phyloP scores from a whole-genome alignment of 2,329 filamentous ascomycete genomes.

The Aspergillus bombycis region DNA sequence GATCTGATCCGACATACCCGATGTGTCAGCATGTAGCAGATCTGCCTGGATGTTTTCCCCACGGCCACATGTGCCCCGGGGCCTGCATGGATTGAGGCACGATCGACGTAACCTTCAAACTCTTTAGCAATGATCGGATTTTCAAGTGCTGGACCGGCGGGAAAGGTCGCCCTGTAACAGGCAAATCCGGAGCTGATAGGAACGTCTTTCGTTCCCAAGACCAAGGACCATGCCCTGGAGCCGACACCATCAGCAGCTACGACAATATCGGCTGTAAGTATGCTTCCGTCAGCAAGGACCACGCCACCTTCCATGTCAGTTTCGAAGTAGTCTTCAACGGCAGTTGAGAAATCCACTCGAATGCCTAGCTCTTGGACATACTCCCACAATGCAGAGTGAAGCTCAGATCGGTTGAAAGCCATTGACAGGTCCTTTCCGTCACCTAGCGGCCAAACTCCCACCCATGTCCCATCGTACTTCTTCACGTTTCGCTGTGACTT shows the following conservation, averaged over 20 bases:
- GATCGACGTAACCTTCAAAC: not conserved
- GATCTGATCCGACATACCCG: not conserved
- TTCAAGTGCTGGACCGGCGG: not conserved
- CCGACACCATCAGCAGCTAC: constrained; percentile 12
- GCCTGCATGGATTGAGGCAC: not conserved
- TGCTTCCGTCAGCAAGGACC: not conserved
- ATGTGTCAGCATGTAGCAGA: constrained; percentile 8
- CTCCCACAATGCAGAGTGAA: constrained; percentile 4
- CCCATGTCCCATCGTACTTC: constrained; percentile 8
- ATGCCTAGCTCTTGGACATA: constrained; percentile 3
- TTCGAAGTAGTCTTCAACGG: constrained; percentile 5
- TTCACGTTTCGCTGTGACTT: not conserved
- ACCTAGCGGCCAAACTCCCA: constrained; percentile 6
- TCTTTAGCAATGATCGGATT: constrained; percentile 7
- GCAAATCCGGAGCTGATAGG: constrained; percentile 8
- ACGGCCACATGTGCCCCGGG: constrained; percentile 7
- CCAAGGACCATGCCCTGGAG: constrained; percentile 6
- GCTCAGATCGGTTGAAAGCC: constrained; percentile 6
- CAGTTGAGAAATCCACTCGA: not conserved
- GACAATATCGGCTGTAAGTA: constrained; percentile 6
- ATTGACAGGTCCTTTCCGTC: not conserved
- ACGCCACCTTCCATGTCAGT: not conserved
- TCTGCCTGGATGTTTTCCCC: not conserved
- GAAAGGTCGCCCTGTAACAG: constrained; percentile 9
- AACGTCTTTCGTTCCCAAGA: constrained; percentile 4